Percentiles rank a stretch among this genome's conserved stretches.
Evolutionary conservation across 305 asterid species (phyloP).

Genomic region (Fraxinus nigra): DNA sequence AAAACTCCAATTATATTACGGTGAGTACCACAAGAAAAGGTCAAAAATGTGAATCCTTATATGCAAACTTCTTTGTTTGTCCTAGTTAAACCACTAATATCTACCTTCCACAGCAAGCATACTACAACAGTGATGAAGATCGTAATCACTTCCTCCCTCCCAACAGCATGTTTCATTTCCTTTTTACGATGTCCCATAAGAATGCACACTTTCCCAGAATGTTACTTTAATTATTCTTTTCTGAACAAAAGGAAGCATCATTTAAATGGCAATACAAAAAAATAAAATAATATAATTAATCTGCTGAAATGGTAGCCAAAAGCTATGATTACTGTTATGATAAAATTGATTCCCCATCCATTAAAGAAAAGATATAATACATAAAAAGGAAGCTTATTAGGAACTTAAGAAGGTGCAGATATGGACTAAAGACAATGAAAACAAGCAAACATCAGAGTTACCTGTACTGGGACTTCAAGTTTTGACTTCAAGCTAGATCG

Average conservation of each 20-base stretch:
- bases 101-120: not conserved
- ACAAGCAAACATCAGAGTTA: constrained; percentile 26
- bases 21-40: not conserved
- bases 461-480: constrained; percentile 99
- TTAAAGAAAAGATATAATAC: not conserved
- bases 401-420: constrained; percentile 6
- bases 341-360: not conserved
- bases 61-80: not conserved
- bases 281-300: not conserved
- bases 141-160: not conserved
- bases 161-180: not conserved
- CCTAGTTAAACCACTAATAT: not conserved
- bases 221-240: not conserved
- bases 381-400: not conserved
- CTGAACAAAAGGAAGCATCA: not conserved
- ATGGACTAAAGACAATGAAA: constrained; percentile 13
- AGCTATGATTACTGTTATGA: not conserved
- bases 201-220: not conserved
- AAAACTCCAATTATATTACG: not conserved
- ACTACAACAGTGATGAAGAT: not conserved
- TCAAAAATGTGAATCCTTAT: not conserved
- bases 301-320: not conserved
- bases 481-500: constrained; percentile 76
- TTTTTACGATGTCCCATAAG: not conserved
- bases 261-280: not conserved